Evolutionary conservation across 169 alveolate genomes (phyloP).

Genomic region (Pseudocohnilembus persalinus): DNA sequence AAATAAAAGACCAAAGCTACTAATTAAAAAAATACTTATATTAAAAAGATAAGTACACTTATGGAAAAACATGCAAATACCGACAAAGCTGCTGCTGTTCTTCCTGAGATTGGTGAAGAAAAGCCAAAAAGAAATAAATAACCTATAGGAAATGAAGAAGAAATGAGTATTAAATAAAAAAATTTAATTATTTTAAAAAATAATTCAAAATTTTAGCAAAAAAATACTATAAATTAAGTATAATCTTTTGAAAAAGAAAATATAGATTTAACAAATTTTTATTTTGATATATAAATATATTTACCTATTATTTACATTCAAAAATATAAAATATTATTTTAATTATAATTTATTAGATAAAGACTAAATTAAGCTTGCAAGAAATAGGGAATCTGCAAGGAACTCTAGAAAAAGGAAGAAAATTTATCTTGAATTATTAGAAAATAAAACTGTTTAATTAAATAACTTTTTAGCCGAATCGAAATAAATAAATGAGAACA

Average conservation of each 20-base stretch:
- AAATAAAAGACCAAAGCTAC: background rate
- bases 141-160: background rate
- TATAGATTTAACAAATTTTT: no score
- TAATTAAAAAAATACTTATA: background rate
- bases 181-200: no score
- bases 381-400: constrained; percentile 53
- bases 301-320: no score
- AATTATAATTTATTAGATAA: no score
- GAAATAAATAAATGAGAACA: constrained; percentile 33
- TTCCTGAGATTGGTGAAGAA: background rate
- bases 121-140: background rate
- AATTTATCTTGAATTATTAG: constrained; percentile 43
- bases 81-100: background rate
- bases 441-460: constrained; percentile 32
- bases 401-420: constrained; percentile 50
- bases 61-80: background rate
- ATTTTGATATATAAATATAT: no score
- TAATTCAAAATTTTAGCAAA: no score
- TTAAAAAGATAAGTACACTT: background rate
- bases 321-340: no score
- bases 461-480: constrained; percentile 22
- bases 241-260: no score
- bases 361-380: constrained; percentile 34
- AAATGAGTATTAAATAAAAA: no score
- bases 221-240: no score